A percentile compares a stretch with the other conserved stretches of the same genome.
phyloP scores from a whole-genome alignment of 345 rosid species.

The Combretum micranthum region DNA sequence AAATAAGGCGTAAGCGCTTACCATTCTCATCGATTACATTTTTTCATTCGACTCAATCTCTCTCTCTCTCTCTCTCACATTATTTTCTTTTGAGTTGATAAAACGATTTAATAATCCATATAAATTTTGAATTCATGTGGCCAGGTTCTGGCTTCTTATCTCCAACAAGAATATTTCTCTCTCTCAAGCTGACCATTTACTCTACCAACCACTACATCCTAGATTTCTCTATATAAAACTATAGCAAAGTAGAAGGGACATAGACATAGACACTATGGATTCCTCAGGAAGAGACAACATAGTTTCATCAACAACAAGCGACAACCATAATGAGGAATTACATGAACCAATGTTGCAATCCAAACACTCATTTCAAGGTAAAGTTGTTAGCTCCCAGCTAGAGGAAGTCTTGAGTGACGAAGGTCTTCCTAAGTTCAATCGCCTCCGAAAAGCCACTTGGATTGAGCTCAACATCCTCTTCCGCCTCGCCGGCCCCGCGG shows the following conservation, averaged over 20 bases:
- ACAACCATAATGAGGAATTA: background rate
- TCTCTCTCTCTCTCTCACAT: too few species aligned
- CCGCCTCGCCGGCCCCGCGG: conserved; percentile 49
- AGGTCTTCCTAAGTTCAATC: conserved; percentile 18
- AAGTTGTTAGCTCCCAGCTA: conserved; percentile 25
- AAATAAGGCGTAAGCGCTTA: too few species aligned
- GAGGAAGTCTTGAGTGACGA: conserved; percentile 40
- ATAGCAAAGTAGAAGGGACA: background rate
- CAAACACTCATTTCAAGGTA: background rate
- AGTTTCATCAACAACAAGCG: background rate
- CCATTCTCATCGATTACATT: too few species aligned
- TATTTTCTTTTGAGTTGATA: too few species aligned
- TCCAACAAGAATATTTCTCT: too few species aligned
- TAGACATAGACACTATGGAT: background rate
- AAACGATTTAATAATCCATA: background rate
- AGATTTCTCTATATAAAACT: background rate
- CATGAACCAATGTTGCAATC: conserved; percentile 11
- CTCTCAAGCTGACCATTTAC: too few species aligned
- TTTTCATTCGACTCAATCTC: too few species aligned
- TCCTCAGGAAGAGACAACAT: background rate
- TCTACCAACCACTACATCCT: background rate
- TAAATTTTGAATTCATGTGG: background rate
- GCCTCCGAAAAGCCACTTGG: conserved; percentile 33
- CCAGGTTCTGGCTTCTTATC: too few species aligned
- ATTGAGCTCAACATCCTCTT: conserved; percentile 44